Evolutionary conservation across 805 yeast genomes (phyloP), one percentile per base, ranked within the genome.

Genomic region (Hanseniaspora vineae): DNA sequence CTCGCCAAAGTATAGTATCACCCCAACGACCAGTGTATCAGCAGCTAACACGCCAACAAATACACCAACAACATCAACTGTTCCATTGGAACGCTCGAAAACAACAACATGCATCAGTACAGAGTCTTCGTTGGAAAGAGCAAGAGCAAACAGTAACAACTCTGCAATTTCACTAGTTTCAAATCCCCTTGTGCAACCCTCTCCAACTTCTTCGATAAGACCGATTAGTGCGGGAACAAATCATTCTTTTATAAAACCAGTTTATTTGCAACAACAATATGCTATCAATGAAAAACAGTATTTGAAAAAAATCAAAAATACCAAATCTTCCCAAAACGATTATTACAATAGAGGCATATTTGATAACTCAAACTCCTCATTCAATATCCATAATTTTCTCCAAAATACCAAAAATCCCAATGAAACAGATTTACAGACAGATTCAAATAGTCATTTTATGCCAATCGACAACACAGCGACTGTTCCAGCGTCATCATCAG

Each of bases 241-340:
- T 13, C 31, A 18, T n/a, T 29, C 42, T 23, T 20, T 12, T 2
- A 14, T 35, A 9, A 44, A 44, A 35, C n/a, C 32, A 19, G 29
- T 23, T 12, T 15, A 33, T 20, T 37, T 37, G 9, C 46, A 44
- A 37, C 42, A 47, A 37, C 49, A 48, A 23, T 44, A 45, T 18
- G 35, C 43, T 37, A 49, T 46, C 47, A 53, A 46, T 49, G 50
- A 46, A 45, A 52, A 43, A 44, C 48, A 35, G 42, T 52, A 31
- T 46, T 47, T 52, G 51, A 52, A 47, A 32, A 47, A 47, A 19
- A 47, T 47, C 10, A 44, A 47, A 31, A 46, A 47, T 39, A 43
- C 45, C 18, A 44, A 42, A 17, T 46, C 44, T 23, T 37, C 40
- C 6, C 44, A 44, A 40, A 47, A 47, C 20, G 49, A 47, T 31